Evolutionary conservation across 192 early-diverging fungal genomes (phyloP), one percentile per base, ranked within the genome.

Genomic region (Coemansia sp.): DNA sequence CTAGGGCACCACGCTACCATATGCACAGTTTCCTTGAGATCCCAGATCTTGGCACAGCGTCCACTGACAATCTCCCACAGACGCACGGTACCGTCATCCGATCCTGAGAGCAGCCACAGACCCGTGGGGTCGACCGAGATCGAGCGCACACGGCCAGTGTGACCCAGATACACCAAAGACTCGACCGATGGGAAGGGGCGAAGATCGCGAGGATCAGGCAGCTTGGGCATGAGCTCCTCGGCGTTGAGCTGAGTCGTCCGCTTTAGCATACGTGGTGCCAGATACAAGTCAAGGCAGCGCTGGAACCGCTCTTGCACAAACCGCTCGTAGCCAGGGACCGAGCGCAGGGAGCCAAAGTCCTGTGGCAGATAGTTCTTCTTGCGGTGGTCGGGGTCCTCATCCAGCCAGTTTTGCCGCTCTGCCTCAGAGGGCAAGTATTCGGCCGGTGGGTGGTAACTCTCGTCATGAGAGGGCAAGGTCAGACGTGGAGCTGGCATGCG

Each of bases 251-350:
- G 85, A 57, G 94, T 83, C 67, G 89, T 91, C 73, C 97, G 95
- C 78, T 91, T 94, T 50, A 87, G 74, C 57, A 93, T 85, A 70
- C 98, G 93, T 31, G 98, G 98, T 31, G 94, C 94, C 59, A 99
- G 85, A 73, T 99, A 99, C 62, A 99, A 84, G 74, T 99, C 98
- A 69, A 99, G 86, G 75, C 95, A 98, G 67, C 98, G 86, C 72
- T 98, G 90, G 80, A 98, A 99, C 51, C 95, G 87, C 77, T 99
- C 96, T 73, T 98, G 90, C 46, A 98, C 89, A 64, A 99, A 98
- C 31, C 87, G 85, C 23, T 88, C 84, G 73, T 97, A 98, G 5
- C 88, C 94, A 27, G 95, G 94, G 34, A 98, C 95, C 29, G 84
- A 67, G 41, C 98, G 91, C 63, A 99, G 87, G 50, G 85, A 87